Conservation (phyloP, 2,329 filamentous ascomycete genomes). For the Arthrobotrys conoides region DNA sequence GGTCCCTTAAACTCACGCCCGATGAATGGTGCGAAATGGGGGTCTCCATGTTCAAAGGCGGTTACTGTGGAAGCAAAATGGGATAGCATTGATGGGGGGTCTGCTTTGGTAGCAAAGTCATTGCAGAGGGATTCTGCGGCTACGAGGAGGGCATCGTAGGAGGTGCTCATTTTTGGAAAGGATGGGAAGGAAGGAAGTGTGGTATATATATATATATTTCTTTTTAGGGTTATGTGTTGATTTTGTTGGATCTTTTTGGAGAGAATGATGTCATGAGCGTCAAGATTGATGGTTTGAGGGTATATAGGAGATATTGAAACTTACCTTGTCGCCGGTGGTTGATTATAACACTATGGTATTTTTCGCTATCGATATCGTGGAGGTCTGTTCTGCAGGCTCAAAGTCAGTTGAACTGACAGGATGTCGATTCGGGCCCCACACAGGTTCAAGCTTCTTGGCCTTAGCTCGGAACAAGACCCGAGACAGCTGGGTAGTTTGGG, state of each 20-base stretch:
- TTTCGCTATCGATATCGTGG: not conserved
- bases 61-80: slow-evolving; percentile 65
- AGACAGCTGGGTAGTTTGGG: too few relatives aligned
- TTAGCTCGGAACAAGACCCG: slow-evolving; percentile 17
- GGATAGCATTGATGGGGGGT: slow-evolving; percentile 64
- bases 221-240: slow-evolving; percentile 7
- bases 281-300: not conserved
- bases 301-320: not conserved
- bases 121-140: slow-evolving; percentile 66
- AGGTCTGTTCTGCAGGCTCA: not conserved
- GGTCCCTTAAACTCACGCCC: slow-evolving; percentile 65
- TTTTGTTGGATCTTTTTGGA: slow-evolving; percentile 8
- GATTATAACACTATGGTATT: too few relatives aligned
- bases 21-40: slow-evolving; percentile 66
- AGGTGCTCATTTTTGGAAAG: slow-evolving; percentile 1
- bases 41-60: slow-evolving; percentile 66
- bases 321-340: too few relatives aligned
- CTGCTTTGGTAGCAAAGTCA: slow-evolving; percentile 65
- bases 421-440: slow-evolving; percentile 7
- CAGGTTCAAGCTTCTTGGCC: not conserved
- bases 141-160: slow-evolving; percentile 63
- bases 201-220: too few relatives aligned
- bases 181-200: not conserved
- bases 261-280: slow-evolving; percentile 9
- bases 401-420: not conserved